phyloP scores from a whole-genome alignment of 164 flowering plant species.

The Annona cherimola region DNA sequence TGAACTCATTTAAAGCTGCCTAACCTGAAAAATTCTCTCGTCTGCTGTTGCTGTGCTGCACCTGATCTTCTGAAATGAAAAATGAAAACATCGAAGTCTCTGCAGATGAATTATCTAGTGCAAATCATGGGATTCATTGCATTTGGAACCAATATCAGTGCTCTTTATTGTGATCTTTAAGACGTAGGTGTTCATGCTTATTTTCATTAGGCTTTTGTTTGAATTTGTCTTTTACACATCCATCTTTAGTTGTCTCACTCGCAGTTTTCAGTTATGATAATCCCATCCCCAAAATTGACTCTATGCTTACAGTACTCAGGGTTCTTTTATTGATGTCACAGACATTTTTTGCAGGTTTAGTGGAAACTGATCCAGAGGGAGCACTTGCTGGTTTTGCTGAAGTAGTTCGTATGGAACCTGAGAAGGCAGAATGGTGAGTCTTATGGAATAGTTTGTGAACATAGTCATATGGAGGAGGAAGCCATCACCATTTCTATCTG shows the following conservation, averaged over 20 bases:
- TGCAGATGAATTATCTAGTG: too few relatives aligned
- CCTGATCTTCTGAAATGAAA: too few relatives aligned
- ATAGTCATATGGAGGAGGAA: background rate
- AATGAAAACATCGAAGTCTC: too few relatives aligned
- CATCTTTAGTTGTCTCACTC: background rate
- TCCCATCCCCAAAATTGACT: too few relatives aligned
- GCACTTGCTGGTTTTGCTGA: conserved; percentile 95
- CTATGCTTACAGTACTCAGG: background rate
- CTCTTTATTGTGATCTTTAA: background rate
- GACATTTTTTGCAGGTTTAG: conserved; percentile 48
- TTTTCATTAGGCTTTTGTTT: background rate
- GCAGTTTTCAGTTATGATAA: background rate
- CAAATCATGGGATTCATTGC: too few relatives aligned
- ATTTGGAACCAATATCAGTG: too few relatives aligned
- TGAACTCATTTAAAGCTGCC: too few relatives aligned
- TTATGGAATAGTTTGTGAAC: background rate
- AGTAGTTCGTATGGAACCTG: conserved; percentile 94
- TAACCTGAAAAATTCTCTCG: too few relatives aligned
- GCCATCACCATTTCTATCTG: background rate
- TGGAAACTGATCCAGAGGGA: conserved; percentile 93
- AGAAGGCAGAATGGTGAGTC: conserved; percentile 94
- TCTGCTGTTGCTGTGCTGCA: too few relatives aligned
- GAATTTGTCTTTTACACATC: background rate
- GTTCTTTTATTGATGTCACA: background rate
- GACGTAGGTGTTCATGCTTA: background rate